A percentile compares a stretch with the other conserved stretches of the same genome.
phyloP scores from a whole-genome alignment of 345 rosid species.

The Erucastrum elatum region DNA sequence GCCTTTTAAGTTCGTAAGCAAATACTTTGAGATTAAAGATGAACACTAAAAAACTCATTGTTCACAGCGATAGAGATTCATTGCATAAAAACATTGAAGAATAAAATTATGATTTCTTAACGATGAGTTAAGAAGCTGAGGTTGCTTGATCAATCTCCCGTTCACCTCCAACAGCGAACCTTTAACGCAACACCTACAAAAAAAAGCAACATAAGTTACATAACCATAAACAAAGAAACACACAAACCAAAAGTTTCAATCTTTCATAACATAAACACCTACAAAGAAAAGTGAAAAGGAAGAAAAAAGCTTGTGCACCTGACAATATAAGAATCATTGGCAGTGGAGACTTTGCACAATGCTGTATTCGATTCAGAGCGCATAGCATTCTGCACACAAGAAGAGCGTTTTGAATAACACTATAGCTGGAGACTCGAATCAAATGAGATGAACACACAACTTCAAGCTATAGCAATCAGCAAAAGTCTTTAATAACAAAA shows the following conservation, averaged over 20 bases:
- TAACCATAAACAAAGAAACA: slow-evolving; percentile 18
- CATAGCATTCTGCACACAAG: slow-evolving; percentile 73
- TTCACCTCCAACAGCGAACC: slow-evolving; percentile 89
- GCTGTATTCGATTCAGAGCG: slow-evolving; percentile 85
- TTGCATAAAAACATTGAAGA: neutral
- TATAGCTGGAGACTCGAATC: neutral
- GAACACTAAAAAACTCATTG: neutral
- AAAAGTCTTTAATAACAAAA: neutral
- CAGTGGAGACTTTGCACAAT: slow-evolving; percentile 80
- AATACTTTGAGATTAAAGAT: too few relatives aligned
- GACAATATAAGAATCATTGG: slow-evolving; percentile 55
- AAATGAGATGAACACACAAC: neutral
- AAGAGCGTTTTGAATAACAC: neutral
- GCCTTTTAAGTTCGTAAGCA: neutral
- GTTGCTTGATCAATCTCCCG: slow-evolving; percentile 67
- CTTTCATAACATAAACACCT: neutral
- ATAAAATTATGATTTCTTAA: slow-evolving; percentile 39
- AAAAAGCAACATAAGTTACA: neutral
- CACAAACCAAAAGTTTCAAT: neutral
- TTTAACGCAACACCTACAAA: slow-evolving; percentile 82
- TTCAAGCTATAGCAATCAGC: neutral
- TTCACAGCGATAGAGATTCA: neutral
- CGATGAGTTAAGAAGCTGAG: slow-evolving; percentile 66
- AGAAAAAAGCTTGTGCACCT: slow-evolving; percentile 47
- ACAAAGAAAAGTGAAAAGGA: neutral